Conservation (phyloP, 2,329 filamentous ascomycete species). For the Diaporthe sp. region DNA sequence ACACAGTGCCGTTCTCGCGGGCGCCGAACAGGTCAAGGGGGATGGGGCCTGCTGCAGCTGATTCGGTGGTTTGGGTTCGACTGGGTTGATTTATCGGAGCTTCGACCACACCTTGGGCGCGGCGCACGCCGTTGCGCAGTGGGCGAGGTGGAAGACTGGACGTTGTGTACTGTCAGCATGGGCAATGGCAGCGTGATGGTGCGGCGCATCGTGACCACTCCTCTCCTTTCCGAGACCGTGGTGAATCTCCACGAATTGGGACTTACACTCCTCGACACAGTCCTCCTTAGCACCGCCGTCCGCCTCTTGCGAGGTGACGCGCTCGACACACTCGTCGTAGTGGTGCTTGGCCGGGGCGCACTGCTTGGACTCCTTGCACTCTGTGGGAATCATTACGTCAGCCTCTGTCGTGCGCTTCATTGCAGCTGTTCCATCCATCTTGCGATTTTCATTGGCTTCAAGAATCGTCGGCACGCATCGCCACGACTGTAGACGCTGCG, state of each 20-base stretch:
- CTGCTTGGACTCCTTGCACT: constrained; percentile 88
- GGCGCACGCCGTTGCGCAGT: constrained; percentile 93
- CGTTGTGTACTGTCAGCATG: constrained; percentile 33
- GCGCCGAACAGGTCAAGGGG: neutral
- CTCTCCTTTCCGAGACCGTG: neutral
- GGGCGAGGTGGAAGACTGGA: constrained; percentile 97
- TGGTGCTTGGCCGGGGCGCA: constrained; percentile 95
- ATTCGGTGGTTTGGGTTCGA: neutral
- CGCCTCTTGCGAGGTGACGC: constrained; percentile 80
- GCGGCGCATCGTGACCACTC: neutral
- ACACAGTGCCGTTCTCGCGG: constrained; percentile 27
- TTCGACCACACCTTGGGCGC: constrained; percentile 95
- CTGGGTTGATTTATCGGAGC: constrained; percentile 80
- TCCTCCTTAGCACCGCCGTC: constrained; percentile 86
- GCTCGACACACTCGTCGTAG: constrained; percentile 97
- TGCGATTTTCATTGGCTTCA: neutral
- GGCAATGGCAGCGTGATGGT: neutral
- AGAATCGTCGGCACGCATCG: neutral
- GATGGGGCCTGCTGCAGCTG: neutral
- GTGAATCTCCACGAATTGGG: neutral
- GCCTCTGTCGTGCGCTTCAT: constrained; percentile 14
- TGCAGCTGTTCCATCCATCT: neutral
- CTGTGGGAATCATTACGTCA: constrained; percentile 62
- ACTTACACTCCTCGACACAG: constrained; percentile 99
- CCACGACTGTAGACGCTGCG: neutral